Conservation (phyloP, 805 yeast species). For the Saccharomycopsis sp. region DNA sequence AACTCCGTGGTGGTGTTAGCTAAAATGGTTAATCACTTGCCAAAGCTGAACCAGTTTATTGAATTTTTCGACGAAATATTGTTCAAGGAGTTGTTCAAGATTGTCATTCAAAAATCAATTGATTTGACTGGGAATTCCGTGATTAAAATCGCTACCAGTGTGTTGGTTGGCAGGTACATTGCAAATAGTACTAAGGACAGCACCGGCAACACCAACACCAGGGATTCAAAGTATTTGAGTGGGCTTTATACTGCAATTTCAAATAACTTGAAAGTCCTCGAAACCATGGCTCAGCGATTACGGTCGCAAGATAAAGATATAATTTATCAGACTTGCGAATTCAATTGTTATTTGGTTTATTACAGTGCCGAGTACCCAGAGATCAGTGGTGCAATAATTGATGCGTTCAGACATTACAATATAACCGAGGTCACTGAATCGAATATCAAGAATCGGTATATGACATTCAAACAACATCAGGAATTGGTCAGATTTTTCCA, state of each 20-base stretch:
- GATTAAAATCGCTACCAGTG: slow-evolving; percentile 30
- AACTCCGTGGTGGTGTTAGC: slow-evolving; percentile 50
- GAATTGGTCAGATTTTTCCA: too few relatives aligned
- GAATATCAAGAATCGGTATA: slow-evolving; percentile 18
- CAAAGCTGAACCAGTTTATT: slow-evolving; percentile 31
- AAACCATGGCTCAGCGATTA: slow-evolving; percentile 1
- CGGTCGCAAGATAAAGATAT: not conserved
- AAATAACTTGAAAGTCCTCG: slow-evolving; percentile 12
- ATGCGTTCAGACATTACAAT: slow-evolving; percentile 14
- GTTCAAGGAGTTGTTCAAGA: slow-evolving; percentile 35
- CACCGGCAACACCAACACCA: too few relatives aligned
- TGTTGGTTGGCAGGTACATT: slow-evolving; percentile 24
- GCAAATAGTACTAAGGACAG: slow-evolving; percentile 18
- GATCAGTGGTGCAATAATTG: not conserved
- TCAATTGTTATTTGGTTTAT: slow-evolving; percentile 1
- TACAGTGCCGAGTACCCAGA: not conserved
- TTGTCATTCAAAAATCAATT: slow-evolving; percentile 36
- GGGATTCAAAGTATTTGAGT: slow-evolving; percentile 21
- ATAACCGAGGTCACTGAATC: slow-evolving; percentile 21
- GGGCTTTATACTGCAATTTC: slow-evolving; percentile 15
- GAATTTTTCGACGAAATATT: slow-evolving; percentile 35
- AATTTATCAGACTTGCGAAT: slow-evolving; percentile 4
- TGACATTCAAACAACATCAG: not conserved
- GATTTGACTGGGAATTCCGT: slow-evolving; percentile 41
- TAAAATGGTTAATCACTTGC: slow-evolving; percentile 42